Conservation (phyloP, 1,284 basidiomycete genomes). For the Trametes versicolor region DNA sequence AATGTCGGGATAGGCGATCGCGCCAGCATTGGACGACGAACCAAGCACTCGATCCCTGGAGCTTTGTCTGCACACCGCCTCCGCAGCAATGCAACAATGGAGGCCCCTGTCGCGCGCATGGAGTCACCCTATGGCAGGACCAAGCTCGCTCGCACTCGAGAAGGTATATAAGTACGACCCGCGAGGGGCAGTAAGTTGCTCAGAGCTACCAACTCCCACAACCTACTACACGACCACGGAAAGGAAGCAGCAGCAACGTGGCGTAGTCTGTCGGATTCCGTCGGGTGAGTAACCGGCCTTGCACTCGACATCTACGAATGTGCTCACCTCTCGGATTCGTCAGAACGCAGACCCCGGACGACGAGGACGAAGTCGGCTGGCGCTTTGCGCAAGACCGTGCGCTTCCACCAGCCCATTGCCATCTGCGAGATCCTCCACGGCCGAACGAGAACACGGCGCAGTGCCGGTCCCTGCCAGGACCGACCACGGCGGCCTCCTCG, state of each 20-base stretch:
- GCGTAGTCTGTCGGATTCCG: too few relatives aligned
- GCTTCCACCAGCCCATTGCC: too few relatives aligned
- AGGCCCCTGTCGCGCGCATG: neutral
- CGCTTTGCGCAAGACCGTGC: too few relatives aligned
- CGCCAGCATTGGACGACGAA: too few relatives aligned
- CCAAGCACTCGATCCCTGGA: neutral
- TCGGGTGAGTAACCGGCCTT: too few relatives aligned
- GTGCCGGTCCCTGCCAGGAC: neutral
- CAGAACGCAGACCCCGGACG: too few relatives aligned
- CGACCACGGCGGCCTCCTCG: neutral
- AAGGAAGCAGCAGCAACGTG: neutral
- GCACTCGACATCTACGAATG: too few relatives aligned
- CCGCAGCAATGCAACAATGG: neutral
- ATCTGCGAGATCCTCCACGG: too few relatives aligned
- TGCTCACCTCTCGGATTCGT: too few relatives aligned
- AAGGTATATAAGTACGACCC: constrained; percentile 5
- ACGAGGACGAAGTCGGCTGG: too few relatives aligned
- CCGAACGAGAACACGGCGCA: too few relatives aligned
- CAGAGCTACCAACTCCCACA: neutral
- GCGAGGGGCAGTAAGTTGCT: constrained; percentile 7
- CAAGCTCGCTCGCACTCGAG: neutral
- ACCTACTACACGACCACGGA: neutral
- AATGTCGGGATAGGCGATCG: too few relatives aligned
- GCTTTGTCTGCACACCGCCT: neutral
- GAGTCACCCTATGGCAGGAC: neutral